These are phyloP conservation scores for Mortierella antarctica DNA, from an alignment of 192 early-diverging fungal genomes.

Conservation along the genomic window DNA sequence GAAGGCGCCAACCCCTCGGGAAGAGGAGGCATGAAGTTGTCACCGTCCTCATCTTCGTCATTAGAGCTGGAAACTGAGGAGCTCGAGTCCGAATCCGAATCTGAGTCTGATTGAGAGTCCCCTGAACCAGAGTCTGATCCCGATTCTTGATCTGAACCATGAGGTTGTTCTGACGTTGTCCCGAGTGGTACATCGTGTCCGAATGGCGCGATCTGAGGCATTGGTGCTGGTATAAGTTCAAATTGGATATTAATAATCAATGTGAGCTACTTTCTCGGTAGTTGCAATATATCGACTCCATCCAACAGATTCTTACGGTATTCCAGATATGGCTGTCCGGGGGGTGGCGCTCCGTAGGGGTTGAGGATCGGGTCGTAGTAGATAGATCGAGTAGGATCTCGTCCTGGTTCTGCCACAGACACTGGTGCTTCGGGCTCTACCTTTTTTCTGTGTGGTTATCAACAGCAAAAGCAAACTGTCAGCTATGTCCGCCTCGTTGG, in stretches of 20 bases:
- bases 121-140: constrained; percentile 7
- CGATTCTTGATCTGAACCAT: constrained; percentile 7
- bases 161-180: constrained; percentile 2
- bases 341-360: constrained; percentile 51
- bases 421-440: constrained; percentile 23
- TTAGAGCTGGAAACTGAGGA: constrained; percentile 29
- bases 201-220: constrained; percentile 12
- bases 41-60: constrained; percentile 26
- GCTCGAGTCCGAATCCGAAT: constrained; percentile 33
- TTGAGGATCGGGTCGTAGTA: constrained; percentile 51
- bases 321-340: constrained; percentile 46
- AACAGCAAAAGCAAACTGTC: background rate
- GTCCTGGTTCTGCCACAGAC: constrained; percentile 22
- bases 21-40: constrained; percentile 38
- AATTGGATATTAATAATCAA: background rate
- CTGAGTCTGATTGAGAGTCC: background rate
- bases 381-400: constrained; percentile 47
- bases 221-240: constrained; percentile 16
- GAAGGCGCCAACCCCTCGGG: constrained; percentile 35
- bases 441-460: constrained; percentile 23
- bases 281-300: too few species aligned
- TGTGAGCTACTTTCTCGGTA: background rate
- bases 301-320: constrained; percentile 26
- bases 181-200: constrained; percentile 11
- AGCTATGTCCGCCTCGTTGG: background rate